Evolutionary conservation across 345 rosid species (phyloP).

Genomic region (Geranium rotundifolium): DNA sequence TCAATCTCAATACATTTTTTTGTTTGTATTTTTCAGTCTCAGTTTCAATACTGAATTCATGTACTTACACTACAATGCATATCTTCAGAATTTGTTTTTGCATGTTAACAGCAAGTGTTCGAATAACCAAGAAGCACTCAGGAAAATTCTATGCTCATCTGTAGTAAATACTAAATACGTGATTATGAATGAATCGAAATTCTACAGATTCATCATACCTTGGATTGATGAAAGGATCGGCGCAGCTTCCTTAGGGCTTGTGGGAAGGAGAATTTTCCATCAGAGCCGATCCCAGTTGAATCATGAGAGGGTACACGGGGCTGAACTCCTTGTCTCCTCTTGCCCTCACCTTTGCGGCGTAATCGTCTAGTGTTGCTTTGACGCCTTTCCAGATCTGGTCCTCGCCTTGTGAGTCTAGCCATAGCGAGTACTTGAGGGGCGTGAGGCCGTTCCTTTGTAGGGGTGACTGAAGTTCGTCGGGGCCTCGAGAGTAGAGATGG

Average conservation of each 20-base stretch:
- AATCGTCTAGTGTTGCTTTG: constrained; percentile 92
- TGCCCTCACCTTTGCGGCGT: constrained; percentile 57
- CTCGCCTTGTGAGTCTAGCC: constrained; percentile 94
- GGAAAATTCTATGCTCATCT: background rate
- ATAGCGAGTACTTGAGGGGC: constrained; percentile 71
- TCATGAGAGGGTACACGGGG: constrained; percentile 94
- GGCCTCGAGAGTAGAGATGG: constrained; percentile 90
- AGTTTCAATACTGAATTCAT: too few relatives aligned
- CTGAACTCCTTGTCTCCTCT: constrained; percentile 98
- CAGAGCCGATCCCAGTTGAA: constrained; percentile 66
- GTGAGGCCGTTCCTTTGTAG: constrained; percentile 80
- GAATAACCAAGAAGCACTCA: background rate
- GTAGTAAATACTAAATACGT: background rate
- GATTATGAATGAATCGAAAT: background rate
- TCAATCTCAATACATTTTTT: too few relatives aligned
- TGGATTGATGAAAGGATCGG: background rate
- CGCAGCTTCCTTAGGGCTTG: constrained; percentile 5
- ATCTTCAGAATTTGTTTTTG: too few relatives aligned
- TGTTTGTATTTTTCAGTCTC: too few relatives aligned
- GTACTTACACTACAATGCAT: too few relatives aligned
- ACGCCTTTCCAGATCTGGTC: constrained; percentile 98
- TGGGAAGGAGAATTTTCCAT: constrained; percentile 24
- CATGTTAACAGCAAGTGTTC: too few relatives aligned
- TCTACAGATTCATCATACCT: background rate
- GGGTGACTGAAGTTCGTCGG: constrained; percentile 79